Conservation (phyloP, 2,329 filamentous ascomycete genomes). For the Metarhizium anisopliae region DNA sequence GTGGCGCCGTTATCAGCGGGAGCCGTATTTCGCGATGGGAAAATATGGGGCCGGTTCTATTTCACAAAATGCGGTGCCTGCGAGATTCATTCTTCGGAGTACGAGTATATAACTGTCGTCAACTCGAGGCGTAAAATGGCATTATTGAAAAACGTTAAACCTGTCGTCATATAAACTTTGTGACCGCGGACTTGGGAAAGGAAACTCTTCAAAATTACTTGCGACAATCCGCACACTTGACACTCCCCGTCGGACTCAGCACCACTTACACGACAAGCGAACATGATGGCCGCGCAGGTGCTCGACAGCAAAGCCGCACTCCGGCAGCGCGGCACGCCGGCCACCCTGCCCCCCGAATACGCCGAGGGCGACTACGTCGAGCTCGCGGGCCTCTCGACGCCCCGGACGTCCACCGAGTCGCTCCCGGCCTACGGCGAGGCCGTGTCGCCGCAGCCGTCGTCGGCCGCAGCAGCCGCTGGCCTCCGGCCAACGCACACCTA, state of each 20-base stretch:
- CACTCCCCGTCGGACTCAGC: too few relatives aligned
- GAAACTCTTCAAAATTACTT: not conserved
- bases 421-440: slow-evolving; percentile 17
- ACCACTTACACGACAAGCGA: not conserved
- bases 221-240: not conserved
- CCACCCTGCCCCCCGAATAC: slow-evolving; percentile 20
- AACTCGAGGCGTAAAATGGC: not conserved
- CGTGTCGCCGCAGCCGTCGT: slow-evolving; percentile 3
- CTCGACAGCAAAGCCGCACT: slow-evolving; percentile 1
- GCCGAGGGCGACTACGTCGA: slow-evolving; percentile 14
- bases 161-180: too few relatives aligned
- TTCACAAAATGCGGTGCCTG: not conserved
- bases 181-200: too few relatives aligned
- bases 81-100: not conserved
- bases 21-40: slow-evolving; percentile 1
- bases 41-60: not conserved
- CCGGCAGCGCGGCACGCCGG: slow-evolving; percentile 6
- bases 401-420: slow-evolving; percentile 9
- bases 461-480: slow-evolving; percentile 7
- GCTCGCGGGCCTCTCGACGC: slow-evolving; percentile 14
- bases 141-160: not conserved
- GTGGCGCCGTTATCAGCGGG: not conserved
- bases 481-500: slow-evolving; percentile 37
- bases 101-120: not conserved
- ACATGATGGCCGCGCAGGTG: slow-evolving; percentile 11